These are phyloP conservation scores for Fraxinus platypoda DNA, from an alignment of 305 asterid genomes.

Conservation along the genomic window DNA sequence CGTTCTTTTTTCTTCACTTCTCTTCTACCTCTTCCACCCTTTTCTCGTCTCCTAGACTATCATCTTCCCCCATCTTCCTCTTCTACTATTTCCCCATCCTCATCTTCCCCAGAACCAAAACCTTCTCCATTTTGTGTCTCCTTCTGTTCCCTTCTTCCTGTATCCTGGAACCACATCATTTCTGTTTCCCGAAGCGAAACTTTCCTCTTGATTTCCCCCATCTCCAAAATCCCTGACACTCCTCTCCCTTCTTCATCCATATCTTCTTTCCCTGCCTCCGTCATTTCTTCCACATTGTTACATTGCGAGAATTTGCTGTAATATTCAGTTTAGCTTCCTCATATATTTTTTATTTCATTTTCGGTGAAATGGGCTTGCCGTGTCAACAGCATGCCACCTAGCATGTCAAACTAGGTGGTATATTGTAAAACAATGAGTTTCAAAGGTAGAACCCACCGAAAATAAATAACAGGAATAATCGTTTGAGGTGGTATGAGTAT, in stretches of 20 bases:
- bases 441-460: not conserved
- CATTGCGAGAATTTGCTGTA: not conserved
- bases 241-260: not conserved
- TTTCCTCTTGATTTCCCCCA: not conserved
- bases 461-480: not conserved
- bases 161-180: too few species aligned
- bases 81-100: too few species aligned
- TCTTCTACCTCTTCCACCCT: not conserved
- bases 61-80: not conserved
- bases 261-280: not conserved
- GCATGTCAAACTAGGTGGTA: not conserved
- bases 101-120: too few species aligned
- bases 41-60: not conserved
- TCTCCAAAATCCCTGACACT: not conserved
- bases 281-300: not conserved
- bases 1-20: not conserved
- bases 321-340: not conserved
- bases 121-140: too few species aligned
- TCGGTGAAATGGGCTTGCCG: too few species aligned
- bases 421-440: not conserved
- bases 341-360: not conserved
- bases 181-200: too few species aligned
- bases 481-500: not conserved
- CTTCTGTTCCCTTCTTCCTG: too few species aligned
- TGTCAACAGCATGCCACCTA: not conserved